Evolutionary conservation across 768 basidiomycete species (phyloP).

Genomic region (Lepiota venenata): DNA sequence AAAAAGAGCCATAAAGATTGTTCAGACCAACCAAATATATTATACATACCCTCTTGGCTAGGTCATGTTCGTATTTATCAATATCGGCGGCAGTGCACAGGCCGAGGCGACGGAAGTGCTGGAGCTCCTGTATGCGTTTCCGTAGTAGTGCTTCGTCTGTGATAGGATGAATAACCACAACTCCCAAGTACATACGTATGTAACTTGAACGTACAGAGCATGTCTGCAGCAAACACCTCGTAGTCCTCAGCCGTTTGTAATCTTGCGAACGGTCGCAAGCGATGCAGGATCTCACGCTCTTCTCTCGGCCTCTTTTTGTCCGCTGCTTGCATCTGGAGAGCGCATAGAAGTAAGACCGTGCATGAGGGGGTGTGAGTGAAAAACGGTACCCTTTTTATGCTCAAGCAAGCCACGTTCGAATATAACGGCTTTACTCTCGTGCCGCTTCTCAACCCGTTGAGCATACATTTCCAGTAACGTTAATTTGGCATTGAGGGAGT

Average conservation of each 20-base stretch:
- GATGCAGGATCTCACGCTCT: constrained; percentile 86
- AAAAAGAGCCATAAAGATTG: constrained; percentile 10
- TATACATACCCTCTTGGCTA: constrained; percentile 63
- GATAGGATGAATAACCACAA: constrained; percentile 1
- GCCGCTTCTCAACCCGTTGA: constrained; percentile 81
- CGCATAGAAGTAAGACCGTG: constrained; percentile 13
- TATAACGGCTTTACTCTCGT: constrained; percentile 84
- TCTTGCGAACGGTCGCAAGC: constrained; percentile 86
- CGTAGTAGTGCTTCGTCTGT: constrained; percentile 86
- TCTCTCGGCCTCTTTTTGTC: constrained; percentile 92
- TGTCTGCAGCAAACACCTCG: constrained; percentile 82
- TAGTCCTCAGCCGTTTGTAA: constrained; percentile 91
- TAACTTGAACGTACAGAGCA: constrained; percentile 66
- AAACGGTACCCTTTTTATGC: constrained; percentile 84
- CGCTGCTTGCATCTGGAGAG: constrained; percentile 73
- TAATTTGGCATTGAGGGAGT: constrained; percentile 86
- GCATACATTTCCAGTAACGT: constrained; percentile 88
- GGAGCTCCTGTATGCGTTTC: constrained; percentile 87
- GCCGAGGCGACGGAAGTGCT: constrained; percentile 85
- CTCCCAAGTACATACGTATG: not conserved
- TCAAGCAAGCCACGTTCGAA: constrained; percentile 90
- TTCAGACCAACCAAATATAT: constrained; percentile 1
- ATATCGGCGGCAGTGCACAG: constrained; percentile 84
- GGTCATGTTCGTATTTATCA: constrained; percentile 81
- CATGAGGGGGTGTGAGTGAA: not conserved